These are phyloP conservation scores for Plasmodium relictum DNA, from an alignment of 169 alveolate species.

Conservation along the genomic window DNA sequence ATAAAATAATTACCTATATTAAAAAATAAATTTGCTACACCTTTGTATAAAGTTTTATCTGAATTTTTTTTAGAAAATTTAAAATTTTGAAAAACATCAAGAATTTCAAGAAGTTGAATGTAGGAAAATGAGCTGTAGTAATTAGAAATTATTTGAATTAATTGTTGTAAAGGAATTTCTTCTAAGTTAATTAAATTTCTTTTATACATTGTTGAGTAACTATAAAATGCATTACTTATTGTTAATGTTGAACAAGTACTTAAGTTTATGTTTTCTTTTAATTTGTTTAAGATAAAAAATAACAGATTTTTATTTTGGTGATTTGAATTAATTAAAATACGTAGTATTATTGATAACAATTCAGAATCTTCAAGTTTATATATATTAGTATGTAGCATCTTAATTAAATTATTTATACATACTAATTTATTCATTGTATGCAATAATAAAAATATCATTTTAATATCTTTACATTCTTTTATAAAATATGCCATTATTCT, in stretches of 20 bases:
- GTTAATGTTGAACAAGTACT: conserved; percentile 43
- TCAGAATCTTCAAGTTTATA: conserved; percentile 39
- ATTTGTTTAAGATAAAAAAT: conserved; percentile 5
- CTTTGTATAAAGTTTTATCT: neutral
- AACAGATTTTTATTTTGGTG: conserved; percentile 11
- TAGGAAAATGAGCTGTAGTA: conserved; percentile 28
- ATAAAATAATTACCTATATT: conserved; percentile 45
- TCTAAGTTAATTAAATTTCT: conserved; percentile 15
- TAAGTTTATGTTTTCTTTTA: conserved; percentile 30
- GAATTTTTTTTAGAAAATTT: neutral
- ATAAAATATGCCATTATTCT: conserved; percentile 12
- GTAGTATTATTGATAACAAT: conserved; percentile 40
- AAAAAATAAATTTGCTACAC: conserved; percentile 2
- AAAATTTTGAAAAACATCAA: conserved; percentile 13
- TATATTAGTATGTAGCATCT: conserved; percentile 15
- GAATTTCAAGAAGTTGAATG: conserved; percentile 34
- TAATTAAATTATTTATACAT: conserved; percentile 33
- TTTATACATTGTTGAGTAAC: conserved; percentile 25
- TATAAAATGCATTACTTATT: conserved; percentile 49
- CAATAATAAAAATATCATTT: conserved; percentile 39
- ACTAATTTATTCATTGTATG: conserved; percentile 43
- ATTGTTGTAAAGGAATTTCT: conserved; percentile 18
- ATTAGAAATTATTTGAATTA: conserved; percentile 11
- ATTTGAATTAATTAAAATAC: conserved; percentile 26
- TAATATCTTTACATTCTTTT: conserved; percentile 17